Percentiles rank a stretch among this genome's conserved stretches.
Conservation (phyloP, 371 early-diverging fungal genomes). For the Rhizopus delemar region DNA sequence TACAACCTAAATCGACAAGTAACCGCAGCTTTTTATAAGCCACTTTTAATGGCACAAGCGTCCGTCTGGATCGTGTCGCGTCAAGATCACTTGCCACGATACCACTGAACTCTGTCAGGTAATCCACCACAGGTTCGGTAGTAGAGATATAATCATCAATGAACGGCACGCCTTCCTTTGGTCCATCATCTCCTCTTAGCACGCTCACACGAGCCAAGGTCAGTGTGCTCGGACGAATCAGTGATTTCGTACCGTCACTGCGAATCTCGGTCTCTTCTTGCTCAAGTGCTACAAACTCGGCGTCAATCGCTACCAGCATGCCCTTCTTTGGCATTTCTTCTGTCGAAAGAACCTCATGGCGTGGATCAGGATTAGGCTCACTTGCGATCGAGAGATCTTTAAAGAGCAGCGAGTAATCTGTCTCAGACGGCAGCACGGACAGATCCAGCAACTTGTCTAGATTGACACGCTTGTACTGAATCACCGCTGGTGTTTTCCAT, state of each 20-base stretch:
- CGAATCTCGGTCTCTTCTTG: slow-evolving; percentile 88
- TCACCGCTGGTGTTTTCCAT: slow-evolving; percentile 82
- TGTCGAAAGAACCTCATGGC: slow-evolving; percentile 50
- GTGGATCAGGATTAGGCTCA: slow-evolving; percentile 53
- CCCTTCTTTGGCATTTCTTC: slow-evolving; percentile 71
- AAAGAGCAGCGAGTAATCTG: slow-evolving; percentile 51
- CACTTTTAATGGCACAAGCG: slow-evolving; percentile 84
- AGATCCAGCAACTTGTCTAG: slow-evolving; percentile 44
- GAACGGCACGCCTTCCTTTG: slow-evolving; percentile 76
- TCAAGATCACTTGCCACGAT: slow-evolving; percentile 88
- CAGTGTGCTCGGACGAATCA: slow-evolving; percentile 80
- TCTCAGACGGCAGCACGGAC: slow-evolving; percentile 33
- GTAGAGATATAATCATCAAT: slow-evolving; percentile 94
- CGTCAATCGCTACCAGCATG: slow-evolving; percentile 84
- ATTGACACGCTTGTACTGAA: slow-evolving; percentile 70
- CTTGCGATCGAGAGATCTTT: slow-evolving; percentile 49
- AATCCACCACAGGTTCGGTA: slow-evolving; percentile 83
- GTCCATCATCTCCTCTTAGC: slow-evolving; percentile 75
- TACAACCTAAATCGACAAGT: slow-evolving; percentile 85
- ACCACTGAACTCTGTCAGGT: slow-evolving; percentile 90
- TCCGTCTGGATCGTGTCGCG: slow-evolving; percentile 64
- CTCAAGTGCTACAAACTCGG: slow-evolving; percentile 90
- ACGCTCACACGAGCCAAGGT: slow-evolving; percentile 90
- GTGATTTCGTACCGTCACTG: slow-evolving; percentile 85
- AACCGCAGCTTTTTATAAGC: slow-evolving; percentile 87